Base-by-base conservation (phyloP, 441 rosid species). In the Brassica balearica region DNA sequence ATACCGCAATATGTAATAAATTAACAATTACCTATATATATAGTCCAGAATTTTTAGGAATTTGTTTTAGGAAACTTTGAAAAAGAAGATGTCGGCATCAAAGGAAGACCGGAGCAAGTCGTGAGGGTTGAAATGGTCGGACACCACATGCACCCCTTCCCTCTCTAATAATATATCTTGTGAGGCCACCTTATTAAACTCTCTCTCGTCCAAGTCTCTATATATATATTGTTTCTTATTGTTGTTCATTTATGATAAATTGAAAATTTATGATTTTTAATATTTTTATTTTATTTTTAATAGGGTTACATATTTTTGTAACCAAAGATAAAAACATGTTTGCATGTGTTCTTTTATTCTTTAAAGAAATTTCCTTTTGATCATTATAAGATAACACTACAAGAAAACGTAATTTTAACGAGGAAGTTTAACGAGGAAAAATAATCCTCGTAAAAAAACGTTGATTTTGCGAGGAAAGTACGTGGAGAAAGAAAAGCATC, bases 71-170 rank as follows among this genome's bases (percentile, higher is more conserved):
- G 27, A 25, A 25, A 19, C 19, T 34, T 3, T 1, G 20, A 25
- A 22, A 38, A 70, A 58, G 56, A 65, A 74, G 27, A 65, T 70
- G 82, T 75, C 82, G 76, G 36, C 80, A 74, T 80, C 80, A 65
- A 62, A 59, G 69, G 80, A 80, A 58, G 82, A 80, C 80, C 15
- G 8, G 69, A 43, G 72, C 75, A 70, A 80, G 79, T 80, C 82
- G 65, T 70, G 73, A 69, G 56, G 22, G 82, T 80, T 69, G 73
- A 80, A 80, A 58, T 80, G 76, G 82, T 80, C 82, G 68, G 80
- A 74, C 67, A 63, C 71, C 78, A 69, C 78, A 79, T 79, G 79
- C 14, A 43, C 79, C 38, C 62, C 69, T 34, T 66, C 77, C 56
- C 73, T 72, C 76, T 73, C 58, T 17, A 78, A 66, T 78, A 78